These are phyloP conservation scores for Entrophospora sp. DNA, from an alignment of 192 early-diverging fungal genomes.

Conservation along the genomic window DNA sequence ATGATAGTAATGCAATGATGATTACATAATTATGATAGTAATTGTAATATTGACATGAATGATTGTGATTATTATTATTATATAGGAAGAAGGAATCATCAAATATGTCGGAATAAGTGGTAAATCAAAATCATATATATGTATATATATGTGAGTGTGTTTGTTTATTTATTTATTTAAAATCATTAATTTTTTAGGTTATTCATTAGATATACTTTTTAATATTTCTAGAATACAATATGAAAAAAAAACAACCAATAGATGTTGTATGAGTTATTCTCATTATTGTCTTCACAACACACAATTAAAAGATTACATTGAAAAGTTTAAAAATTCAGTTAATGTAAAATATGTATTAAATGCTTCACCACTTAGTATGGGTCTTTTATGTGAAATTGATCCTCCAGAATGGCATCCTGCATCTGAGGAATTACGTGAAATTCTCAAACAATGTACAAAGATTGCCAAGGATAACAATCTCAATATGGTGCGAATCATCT, in stretches of 20 bases:
- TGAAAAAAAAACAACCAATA: slow-evolving; percentile 43
- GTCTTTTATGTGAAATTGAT: slow-evolving; percentile 39
- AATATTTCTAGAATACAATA: slow-evolving; percentile 48
- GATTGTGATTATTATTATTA: background rate
- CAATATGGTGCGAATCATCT: too few species aligned
- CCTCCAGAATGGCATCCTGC: slow-evolving; percentile 68
- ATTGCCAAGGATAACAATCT: slow-evolving; percentile 29
- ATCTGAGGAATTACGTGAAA: slow-evolving; percentile 35
- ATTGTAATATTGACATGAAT: background rate
- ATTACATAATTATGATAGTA: too few species aligned
- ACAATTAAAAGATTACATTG: slow-evolving; percentile 38
- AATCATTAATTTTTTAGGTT: slow-evolving; percentile 28
- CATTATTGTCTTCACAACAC: slow-evolving; percentile 64
- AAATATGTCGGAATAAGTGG: slow-evolving; percentile 61
- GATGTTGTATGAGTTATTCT: slow-evolving; percentile 60
- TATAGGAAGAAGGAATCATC: slow-evolving; percentile 44
- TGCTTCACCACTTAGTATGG: slow-evolving; percentile 68
- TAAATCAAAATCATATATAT: slow-evolving; percentile 16
- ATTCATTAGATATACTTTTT: slow-evolving; percentile 54
- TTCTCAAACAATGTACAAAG: slow-evolving; percentile 37
- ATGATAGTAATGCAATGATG: too few species aligned
- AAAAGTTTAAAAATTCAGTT: slow-evolving; percentile 36
- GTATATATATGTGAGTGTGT: background rate
- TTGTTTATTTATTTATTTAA: background rate
- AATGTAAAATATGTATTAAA: slow-evolving; percentile 54